These are phyloP conservation scores for Fusarium oligoseptatum DNA, from an alignment of 2,329 filamentous ascomycete species.

Conservation along the genomic window DNA sequence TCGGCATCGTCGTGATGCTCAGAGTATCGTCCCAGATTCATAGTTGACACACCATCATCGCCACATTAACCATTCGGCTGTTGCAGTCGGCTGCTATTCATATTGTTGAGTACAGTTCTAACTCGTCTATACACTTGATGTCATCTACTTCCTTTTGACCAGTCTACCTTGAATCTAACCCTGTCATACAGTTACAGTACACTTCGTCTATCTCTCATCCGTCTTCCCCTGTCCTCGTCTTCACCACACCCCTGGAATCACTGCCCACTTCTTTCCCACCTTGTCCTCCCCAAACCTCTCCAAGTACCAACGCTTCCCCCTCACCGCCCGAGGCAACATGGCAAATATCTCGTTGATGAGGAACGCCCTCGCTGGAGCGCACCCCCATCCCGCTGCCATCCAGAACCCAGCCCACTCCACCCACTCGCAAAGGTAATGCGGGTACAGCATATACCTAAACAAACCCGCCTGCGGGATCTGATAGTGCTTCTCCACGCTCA, in stretches of 20 bases:
- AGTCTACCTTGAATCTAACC: slow-evolving; percentile 1
- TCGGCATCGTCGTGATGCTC: neutral
- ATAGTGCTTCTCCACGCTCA: slow-evolving; percentile 78
- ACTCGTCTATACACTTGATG: neutral
- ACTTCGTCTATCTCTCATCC: slow-evolving; percentile 16
- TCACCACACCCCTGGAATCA: slow-evolving; percentile 68
- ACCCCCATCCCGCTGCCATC: slow-evolving; percentile 76
- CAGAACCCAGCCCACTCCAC: slow-evolving; percentile 94
- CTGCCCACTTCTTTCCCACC: slow-evolving; percentile 80
- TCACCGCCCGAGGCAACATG: slow-evolving; percentile 89
- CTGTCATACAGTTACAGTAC: slow-evolving; percentile 6
- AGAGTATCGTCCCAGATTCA: neutral
- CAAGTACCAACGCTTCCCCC: slow-evolving; percentile 87
- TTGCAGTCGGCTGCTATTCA: slow-evolving; percentile 23
- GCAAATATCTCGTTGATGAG: slow-evolving; percentile 87
- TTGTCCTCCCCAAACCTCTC: slow-evolving; percentile 88
- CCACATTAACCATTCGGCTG: slow-evolving; percentile 23
- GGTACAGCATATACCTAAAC: slow-evolving; percentile 86
- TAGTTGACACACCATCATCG: neutral
- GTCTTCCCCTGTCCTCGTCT: slow-evolving; percentile 4
- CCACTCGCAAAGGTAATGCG: slow-evolving; percentile 98
- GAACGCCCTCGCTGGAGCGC: slow-evolving; percentile 83
- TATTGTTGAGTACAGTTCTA: neutral
- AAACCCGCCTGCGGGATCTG: slow-evolving; percentile 86
- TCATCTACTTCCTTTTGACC: neutral